phyloP scores from a whole-genome alignment of 441 rosid species.

The Melastoma candidum region DNA sequence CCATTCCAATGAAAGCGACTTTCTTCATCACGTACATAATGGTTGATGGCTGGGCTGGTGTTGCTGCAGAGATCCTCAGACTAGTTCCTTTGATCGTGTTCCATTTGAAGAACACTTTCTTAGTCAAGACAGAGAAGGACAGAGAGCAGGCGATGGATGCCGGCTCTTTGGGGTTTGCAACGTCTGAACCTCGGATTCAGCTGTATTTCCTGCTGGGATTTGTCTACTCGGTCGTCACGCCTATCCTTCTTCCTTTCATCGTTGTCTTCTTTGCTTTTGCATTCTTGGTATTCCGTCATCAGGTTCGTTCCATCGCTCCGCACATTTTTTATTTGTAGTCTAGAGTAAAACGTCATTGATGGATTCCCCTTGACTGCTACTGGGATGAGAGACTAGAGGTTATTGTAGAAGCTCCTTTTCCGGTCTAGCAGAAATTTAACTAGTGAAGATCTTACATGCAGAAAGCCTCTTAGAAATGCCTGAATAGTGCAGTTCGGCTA shows the following conservation, averaged over 20 bases:
- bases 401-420: no score
- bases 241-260: constrained; percentile 17
- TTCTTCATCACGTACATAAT: constrained; percentile 21
- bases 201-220: constrained; percentile 18
- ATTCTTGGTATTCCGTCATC: constrained; percentile 16
- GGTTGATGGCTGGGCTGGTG: constrained; percentile 21
- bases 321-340: no score
- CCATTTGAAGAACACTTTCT: constrained; percentile 16
- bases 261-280: constrained; percentile 17
- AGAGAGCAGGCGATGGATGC: constrained; percentile 21
- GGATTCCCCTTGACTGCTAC: no score
- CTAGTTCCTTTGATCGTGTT: constrained; percentile 11
- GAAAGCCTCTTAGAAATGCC: background rate
- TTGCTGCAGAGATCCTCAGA: constrained; percentile 15
- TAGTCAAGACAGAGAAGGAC: constrained; percentile 19
- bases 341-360: no score
- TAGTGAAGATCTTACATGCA: background rate
- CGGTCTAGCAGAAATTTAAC: background rate
- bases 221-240: constrained; percentile 13
- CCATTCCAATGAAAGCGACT: constrained; percentile 20
- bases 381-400: no score
- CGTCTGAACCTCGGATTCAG: constrained; percentile 18
- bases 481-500: background rate
- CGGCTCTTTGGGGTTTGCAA: constrained; percentile 16
- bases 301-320: constrained; percentile 5